phyloP scores from a whole-genome alignment of 1,139 yeast genomes.

The Saccharomyces hybrid region DNA sequence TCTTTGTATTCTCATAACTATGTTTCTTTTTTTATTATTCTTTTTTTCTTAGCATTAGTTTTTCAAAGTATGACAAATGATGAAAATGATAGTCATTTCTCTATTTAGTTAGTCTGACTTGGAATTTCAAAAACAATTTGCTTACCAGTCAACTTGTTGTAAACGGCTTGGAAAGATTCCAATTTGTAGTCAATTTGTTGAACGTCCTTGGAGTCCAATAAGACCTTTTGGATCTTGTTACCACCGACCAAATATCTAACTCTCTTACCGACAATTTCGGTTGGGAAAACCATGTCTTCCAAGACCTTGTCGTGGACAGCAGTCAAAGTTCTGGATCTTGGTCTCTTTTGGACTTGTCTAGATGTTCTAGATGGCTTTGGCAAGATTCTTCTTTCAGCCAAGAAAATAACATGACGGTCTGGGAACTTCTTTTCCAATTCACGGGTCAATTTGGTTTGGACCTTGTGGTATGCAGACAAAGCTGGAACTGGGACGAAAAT shows the following conservation, averaged over 20 bases:
- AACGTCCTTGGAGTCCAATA: constrained; percentile 96
- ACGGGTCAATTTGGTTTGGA: constrained; percentile 94
- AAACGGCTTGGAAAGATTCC: constrained; percentile 98
- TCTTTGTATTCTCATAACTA: background rate
- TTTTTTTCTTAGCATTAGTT: background rate
- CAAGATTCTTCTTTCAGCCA: constrained; percentile 98
- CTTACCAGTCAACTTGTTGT: constrained; percentile 98
- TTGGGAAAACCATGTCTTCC: constrained; percentile 99
- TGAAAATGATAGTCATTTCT: constrained; percentile 2
- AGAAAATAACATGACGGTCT: constrained; percentile 98
- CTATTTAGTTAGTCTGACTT: constrained; percentile 55
- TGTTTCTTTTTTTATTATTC: background rate
- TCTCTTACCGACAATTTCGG: constrained; percentile 98
- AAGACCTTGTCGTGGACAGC: constrained; percentile 98
- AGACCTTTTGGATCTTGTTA: constrained; percentile 94
- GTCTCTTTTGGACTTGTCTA: constrained; percentile 96
- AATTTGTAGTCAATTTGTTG: constrained; percentile 97
- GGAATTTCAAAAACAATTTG: constrained; percentile 98
- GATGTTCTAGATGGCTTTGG: constrained; percentile 91
- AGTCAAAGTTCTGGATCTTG: constrained; percentile 98
- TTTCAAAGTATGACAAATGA: background rate
- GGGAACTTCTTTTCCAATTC: constrained; percentile 99
- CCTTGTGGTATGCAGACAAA: constrained; percentile 89
- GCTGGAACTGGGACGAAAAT: constrained; percentile 97
- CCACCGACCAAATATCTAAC: constrained; percentile 99